Evolutionary conservation across 1,139 yeast species (phyloP).

Genomic region (Hyphopichia khmerensis): DNA sequence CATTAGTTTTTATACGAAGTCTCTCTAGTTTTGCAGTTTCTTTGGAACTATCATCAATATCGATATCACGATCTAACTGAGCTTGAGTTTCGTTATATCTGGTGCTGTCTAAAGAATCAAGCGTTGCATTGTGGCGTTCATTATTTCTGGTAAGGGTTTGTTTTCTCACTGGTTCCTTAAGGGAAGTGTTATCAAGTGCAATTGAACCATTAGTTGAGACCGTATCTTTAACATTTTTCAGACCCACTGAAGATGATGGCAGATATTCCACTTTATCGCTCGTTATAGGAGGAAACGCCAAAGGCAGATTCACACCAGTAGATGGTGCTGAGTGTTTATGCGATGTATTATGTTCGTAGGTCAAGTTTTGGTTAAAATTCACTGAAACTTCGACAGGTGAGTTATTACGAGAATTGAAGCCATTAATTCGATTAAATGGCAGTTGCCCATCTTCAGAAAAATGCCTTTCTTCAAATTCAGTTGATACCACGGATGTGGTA

Average conservation of each 20-base stretch:
- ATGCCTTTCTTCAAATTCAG: neutral
- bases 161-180: neutral
- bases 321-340: neutral
- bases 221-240: too few relatives aligned
- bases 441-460: neutral
- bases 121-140: constrained; percentile 15
- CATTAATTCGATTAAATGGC: neutral
- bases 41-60: constrained; percentile 15
- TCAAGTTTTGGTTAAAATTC: neutral
- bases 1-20: constrained; percentile 9
- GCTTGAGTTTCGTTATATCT: constrained; percentile 27
- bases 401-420: neutral
- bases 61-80: constrained; percentile 32
- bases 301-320: neutral
- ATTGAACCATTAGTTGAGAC: too few relatives aligned
- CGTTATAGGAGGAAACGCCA: neutral
- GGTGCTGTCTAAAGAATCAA: constrained; percentile 18
- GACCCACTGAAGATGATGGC: too few relatives aligned
- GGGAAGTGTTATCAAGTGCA: too few relatives aligned
- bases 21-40: constrained; percentile 6
- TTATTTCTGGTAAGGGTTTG: neutral
- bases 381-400: too few relatives aligned
- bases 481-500: neutral
- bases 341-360: neutral
- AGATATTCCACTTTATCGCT: neutral